Conservation (phyloP, 2,329 filamentous ascomycete genomes). For the Capronia americana region DNA sequence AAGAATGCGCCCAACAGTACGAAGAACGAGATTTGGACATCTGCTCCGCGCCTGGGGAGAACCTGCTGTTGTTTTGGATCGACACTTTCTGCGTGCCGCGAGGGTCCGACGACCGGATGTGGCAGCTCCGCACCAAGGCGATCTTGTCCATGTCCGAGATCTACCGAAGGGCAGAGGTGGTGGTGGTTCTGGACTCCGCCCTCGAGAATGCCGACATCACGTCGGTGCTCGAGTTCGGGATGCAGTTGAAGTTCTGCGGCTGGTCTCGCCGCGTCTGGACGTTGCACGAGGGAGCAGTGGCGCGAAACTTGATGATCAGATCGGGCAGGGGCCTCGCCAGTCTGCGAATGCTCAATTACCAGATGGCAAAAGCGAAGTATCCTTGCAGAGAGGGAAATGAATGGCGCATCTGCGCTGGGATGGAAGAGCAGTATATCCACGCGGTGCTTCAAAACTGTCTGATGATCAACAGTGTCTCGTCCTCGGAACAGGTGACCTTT, state of each 20-base stretch:
- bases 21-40: not conserved
- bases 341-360: not conserved
- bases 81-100: not conserved
- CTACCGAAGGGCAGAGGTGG: conserved; percentile 6
- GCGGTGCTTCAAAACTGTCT: not conserved
- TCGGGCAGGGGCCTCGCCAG: not conserved
- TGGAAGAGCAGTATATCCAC: not conserved
- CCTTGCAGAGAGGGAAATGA: not conserved
- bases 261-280: conserved; percentile 4
- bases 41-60: not conserved
- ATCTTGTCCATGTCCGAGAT: conserved; percentile 8
- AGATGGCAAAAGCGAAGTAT: not conserved
- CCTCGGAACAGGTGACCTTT: not conserved
- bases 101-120: conserved; percentile 2
- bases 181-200: conserved; percentile 6
- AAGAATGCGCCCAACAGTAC: not conserved
- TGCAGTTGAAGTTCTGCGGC: conserved; percentile 10
- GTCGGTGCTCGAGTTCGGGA: conserved; percentile 2
- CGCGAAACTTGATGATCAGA: not conserved
- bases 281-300: not conserved
- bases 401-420: not conserved
- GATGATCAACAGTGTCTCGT: not conserved
- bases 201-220: conserved; percentile 9
- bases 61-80: not conserved
- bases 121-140: conserved; percentile 7